These are phyloP conservation scores for Naegleria fowleri DNA, from an alignment of 208 protist species.

Conservation along the genomic window DNA sequence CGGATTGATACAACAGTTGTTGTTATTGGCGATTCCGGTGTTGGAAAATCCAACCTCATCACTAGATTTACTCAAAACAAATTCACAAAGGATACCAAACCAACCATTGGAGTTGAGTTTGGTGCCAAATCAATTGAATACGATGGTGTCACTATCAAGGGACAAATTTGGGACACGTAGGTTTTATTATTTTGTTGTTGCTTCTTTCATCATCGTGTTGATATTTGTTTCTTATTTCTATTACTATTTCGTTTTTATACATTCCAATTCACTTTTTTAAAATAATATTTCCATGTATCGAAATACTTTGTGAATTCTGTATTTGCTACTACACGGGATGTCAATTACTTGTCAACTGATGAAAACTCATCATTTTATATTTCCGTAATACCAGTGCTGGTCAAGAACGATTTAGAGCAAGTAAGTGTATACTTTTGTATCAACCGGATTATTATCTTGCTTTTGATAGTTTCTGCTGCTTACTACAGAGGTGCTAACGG, in stretches of 20 bases:
- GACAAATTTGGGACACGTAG: slow-evolving; percentile 83
- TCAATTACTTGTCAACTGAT: too few relatives aligned
- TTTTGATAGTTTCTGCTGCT: slow-evolving; percentile 38
- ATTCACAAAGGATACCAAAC: slow-evolving; percentile 34
- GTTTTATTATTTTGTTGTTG: too few relatives aligned
- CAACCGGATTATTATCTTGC: slow-evolving; percentile 21
- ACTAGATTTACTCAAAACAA: slow-evolving; percentile 25
- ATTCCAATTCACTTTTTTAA: background rate
- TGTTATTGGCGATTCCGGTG: slow-evolving; percentile 37
- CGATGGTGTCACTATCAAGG: slow-evolving; percentile 80
- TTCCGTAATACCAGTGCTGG: slow-evolving; percentile 48
- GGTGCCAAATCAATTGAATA: slow-evolving; percentile 33
- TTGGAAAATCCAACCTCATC: slow-evolving; percentile 35
- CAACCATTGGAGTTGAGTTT: slow-evolving; percentile 42
- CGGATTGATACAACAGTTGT: background rate
- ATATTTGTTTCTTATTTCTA: background rate
- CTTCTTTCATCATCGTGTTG: background rate
- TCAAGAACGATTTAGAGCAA: slow-evolving; percentile 84
- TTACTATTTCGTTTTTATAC: too few relatives aligned
- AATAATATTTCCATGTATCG: background rate
- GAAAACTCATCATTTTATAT: background rate
- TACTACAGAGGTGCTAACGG: slow-evolving; percentile 96
- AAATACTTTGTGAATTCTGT: background rate
- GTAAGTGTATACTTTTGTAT: slow-evolving; percentile 50
- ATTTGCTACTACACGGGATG: too few relatives aligned